Percentiles rank a stretch among this genome's conserved stretches.
Evolutionary conservation across 768 basidiomycete genomes (phyloP).

Genomic region (Gloeostereum incarnatum): DNA sequence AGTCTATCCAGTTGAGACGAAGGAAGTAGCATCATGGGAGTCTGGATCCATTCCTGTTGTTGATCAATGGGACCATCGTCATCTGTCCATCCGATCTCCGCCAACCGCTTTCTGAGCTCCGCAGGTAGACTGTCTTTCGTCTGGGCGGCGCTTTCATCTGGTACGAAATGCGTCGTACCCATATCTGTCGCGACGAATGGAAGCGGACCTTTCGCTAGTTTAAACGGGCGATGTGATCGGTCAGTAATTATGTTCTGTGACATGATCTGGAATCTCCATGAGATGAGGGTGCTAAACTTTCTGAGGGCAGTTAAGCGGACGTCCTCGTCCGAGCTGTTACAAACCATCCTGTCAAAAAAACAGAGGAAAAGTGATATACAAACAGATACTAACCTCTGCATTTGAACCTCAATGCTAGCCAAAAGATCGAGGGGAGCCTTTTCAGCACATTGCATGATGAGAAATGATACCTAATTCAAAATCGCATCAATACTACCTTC

Average conservation of each 20-base stretch:
- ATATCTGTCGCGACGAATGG: conserved; percentile 71
- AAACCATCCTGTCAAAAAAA: background rate
- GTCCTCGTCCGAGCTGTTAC: conserved; percentile 33
- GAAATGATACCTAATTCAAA: conserved; percentile 41
- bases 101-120: conserved; percentile 55
- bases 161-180: conserved; percentile 51
- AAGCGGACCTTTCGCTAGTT: conserved; percentile 58
- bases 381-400: conserved; percentile 33
- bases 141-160: conserved; percentile 42
- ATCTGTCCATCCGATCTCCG: conserved; percentile 69
- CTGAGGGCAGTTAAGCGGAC: conserved; percentile 44
- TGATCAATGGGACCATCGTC: conserved; percentile 48
- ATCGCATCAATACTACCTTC: background rate
- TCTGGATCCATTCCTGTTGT: conserved; percentile 46
- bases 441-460: conserved; percentile 69
- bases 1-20: conserved; percentile 44
- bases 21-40: conserved; percentile 60
- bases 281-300: conserved; percentile 45
- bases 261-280: conserved; percentile 63
- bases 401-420: conserved; percentile 40
- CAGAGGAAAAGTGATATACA: background rate
- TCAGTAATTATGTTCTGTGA: conserved; percentile 54
- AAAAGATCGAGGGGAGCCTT: conserved; percentile 41
- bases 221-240: conserved; percentile 59
- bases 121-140: conserved; percentile 45